Base-by-base conservation (phyloP, 1,284 basidiomycete genomes). In the Ustilago hordei region DNA sequence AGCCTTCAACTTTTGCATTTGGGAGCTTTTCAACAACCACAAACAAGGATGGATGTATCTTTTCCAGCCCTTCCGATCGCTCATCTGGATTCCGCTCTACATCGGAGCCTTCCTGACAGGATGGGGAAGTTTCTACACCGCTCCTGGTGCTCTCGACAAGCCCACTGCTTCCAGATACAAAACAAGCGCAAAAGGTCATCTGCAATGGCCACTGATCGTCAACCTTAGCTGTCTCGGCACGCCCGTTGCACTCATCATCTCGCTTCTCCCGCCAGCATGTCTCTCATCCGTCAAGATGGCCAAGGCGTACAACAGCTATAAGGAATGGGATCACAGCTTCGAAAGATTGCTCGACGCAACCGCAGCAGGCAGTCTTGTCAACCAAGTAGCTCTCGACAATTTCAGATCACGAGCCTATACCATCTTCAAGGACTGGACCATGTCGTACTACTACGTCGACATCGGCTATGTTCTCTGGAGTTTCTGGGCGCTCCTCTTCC, bases 71-170 rank as follows among this genome's bases (percentile, higher is more conserved):
- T 64, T 69, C 8, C 36, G 67, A 15, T 45, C 32, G 3, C 38
- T 76, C 19, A 57, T 69, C 13, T 79, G 77, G 77, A 70, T 79
- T 36, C 77, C 77, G 6, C 74, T 79, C 19, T 75, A 68, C 55
- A 55, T 73, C 17, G 77, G 73, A 8, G 77, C 80, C 13, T 81
- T 79, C 39, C 39, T 81, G 19, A 80, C 80, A 7, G 79, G 79
- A 2, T 79, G 79, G 77, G 80, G 80, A 15, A 78, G 74, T 28
- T 79, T 82, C 65, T 82, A 81, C 57, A 79, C 80, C 0, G 80
- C 80, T 12, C 79, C 80, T 3, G 80, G 79, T 11, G 74, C 79
- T n/a, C 70, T 82, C 6, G 80, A 82, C 54, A 70, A 65, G 45
- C 72, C 75, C 2, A 55, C 71, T n/a, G 68, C 72, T 38, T 41